Base-by-base conservation (phyloP, 78 protist genomes). In the Speleostelium caveatum region DNA sequence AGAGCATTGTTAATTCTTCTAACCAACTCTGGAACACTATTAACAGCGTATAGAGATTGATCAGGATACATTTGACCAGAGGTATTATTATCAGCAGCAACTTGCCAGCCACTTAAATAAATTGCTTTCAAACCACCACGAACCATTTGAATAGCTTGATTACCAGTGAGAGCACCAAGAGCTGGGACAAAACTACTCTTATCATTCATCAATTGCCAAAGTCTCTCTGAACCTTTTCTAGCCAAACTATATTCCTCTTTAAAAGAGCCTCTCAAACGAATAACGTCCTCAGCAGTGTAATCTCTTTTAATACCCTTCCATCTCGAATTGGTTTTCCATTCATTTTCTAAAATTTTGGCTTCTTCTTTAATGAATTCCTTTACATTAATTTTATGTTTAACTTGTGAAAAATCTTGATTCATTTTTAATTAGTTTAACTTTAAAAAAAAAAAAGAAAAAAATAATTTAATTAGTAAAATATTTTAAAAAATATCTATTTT, bases 211-310 rank as follows among this genome's bases (percentile, higher is more conserved):
- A 83, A 22, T 7, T 53, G 51, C 91, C 91, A 83, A 12, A 83
- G 72, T 32, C 45, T 67, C 28, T 83, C 75, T 2, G 80, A 71
- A 45, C 79, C 79, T 36, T 60, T 83, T 30, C 59, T 67, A 26
- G 91, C 91, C 2, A 83, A 21, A 5, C 73, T 41, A 42, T 69
- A 63, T 36, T 83, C 75, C 68, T 73, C 78, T 30, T 73, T 59
- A 32, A 93, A 76, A 26, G 95, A 83, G 36, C 97, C 96, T 53
- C 96, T 86, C 2, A 96, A 93, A 60, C 69, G 32, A 22, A 92
- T 94, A 22, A 96, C 97, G 60, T 92, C 94, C 71, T 87, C 95
- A 14, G 97, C 96, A 8, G 55, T 53, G 78, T 92, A 94, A 3
- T 92, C 93, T 24, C 98, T 86, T 68, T 38, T 67, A 65, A 91